Evolutionary conservation across 306 rosid species (phyloP), one percentile per base, ranked within the genome.

Genomic region (Gleditsia sinensis): DNA sequence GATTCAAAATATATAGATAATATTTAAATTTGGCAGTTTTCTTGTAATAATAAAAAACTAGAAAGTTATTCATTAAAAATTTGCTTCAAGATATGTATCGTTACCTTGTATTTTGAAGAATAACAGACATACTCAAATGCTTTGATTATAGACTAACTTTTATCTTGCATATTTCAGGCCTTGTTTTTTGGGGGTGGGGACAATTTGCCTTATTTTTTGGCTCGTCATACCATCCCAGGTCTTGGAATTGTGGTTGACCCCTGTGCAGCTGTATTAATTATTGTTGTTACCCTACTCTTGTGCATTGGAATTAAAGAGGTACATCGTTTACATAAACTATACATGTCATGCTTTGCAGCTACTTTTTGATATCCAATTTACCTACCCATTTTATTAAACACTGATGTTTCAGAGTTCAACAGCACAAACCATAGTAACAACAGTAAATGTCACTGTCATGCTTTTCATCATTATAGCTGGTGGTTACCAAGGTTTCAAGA

Each of bases 301-400:
- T 90, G 92, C 74, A 71, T 82, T 60, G 96, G 96, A 73, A 90
- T 87, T 75, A 87, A 85, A 81, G 90, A 85, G 90, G 96, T 87
- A 75, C 24, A 58, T 27, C 6, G 45, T 81, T 53, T 67, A 23
- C 73, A 27, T 39, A 43, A 65, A 45, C 32, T 32, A 56, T 21
- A 34, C 16, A 3, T 5, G 16, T 54, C 42, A 48, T 66, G 25
- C 14, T 45, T n/a, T 60, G 33, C 32, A 16, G 43, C 25, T 5
- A 0, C 28, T 32, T 34, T 71, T 51, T 72, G 39, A 19, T 8
- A 6, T 14, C 36, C 6, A 21, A 8, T 27, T 59, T 25, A 28
- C 69, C 67, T 28, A 67, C 78, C 43, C 34, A 39, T 72, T 39
- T 73, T 67, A 6, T 34, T 14, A 65, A 39, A 37, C 5, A 48